phyloP scores from a whole-genome alignment of 2,329 filamentous ascomycete species.

The Claviceps sp. region DNA sequence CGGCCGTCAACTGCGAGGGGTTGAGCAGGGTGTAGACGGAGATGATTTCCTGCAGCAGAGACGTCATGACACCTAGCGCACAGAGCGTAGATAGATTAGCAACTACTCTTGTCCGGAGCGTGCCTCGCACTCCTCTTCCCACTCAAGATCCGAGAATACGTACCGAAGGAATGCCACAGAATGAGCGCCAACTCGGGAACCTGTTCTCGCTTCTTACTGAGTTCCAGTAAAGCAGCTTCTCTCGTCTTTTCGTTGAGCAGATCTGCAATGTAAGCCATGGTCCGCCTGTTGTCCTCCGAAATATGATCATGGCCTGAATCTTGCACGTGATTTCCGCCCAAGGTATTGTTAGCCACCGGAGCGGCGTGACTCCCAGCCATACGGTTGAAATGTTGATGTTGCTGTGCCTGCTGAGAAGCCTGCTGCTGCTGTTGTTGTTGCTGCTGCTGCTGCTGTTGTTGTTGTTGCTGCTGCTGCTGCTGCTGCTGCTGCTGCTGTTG shows the following conservation, averaged over 20 bases:
- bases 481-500: slow-evolving; percentile 33
- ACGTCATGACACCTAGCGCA: slow-evolving; percentile 82
- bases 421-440: slow-evolving; percentile 13
- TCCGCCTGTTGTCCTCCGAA: slow-evolving; percentile 81
- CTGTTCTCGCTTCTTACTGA: slow-evolving; percentile 98
- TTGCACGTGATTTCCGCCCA: slow-evolving; percentile 36
- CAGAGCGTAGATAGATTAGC: neutral
- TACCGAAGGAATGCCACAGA: slow-evolving; percentile 97
- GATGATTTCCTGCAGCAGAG: slow-evolving; percentile 93
- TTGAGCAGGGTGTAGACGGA: slow-evolving; percentile 95
- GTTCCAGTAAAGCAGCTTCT: slow-evolving; percentile 81
- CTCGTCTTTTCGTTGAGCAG: slow-evolving; percentile 76
- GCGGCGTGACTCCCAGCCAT: slow-evolving; percentile 54
- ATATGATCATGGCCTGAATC: slow-evolving; percentile 51
- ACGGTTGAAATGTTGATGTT: slow-evolving; percentile 56
- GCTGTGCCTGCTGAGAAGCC: slow-evolving; percentile 24
- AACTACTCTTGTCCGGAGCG: neutral
- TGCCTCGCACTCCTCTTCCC: neutral
- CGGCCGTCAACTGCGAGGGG: slow-evolving; percentile 89
- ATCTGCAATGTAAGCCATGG: slow-evolving; percentile 87
- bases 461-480: slow-evolving; percentile 23
- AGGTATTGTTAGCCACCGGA: slow-evolving; percentile 25
- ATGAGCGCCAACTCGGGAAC: slow-evolving; percentile 93
- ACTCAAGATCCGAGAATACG: slow-evolving; percentile 14
- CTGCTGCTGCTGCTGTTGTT: slow-evolving; percentile 30